Conservation (phyloP, 306 rosid species). For the Myrica gale region DNA sequence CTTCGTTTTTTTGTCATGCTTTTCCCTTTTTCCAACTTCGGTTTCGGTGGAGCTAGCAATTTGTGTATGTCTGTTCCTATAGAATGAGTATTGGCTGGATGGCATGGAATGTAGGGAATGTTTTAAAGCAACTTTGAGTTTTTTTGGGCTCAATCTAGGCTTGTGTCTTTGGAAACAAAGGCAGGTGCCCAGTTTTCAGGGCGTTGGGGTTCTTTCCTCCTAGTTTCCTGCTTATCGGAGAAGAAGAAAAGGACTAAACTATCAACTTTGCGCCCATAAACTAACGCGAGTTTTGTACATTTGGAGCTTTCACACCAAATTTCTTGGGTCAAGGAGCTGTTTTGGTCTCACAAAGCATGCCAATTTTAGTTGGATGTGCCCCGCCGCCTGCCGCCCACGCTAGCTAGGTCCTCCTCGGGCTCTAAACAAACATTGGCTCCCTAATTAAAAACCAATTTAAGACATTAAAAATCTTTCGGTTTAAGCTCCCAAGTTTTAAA, state of each 20-base stretch:
- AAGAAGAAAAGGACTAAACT: background rate
- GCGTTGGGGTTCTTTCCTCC: constrained; percentile 25
- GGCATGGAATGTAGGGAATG: constrained; percentile 29
- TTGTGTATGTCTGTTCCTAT: constrained; percentile 25
- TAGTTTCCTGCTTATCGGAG: constrained; percentile 11
- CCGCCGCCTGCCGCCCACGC: constrained; percentile 33
- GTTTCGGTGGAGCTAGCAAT: constrained; percentile 30
- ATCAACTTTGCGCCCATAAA: background rate
- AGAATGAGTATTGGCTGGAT: constrained; percentile 25
- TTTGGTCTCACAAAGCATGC: background rate
- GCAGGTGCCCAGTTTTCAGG: constrained; percentile 46
- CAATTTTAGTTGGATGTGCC: constrained; percentile 24
- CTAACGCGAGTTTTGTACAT: constrained; percentile 2
- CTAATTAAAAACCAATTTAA: constrained; percentile 24
- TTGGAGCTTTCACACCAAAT: no score
- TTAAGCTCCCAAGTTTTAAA: constrained; percentile 29
- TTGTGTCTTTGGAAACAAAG: constrained; percentile 46
- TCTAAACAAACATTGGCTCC: constrained; percentile 22
- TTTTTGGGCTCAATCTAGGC: constrained; percentile 33
- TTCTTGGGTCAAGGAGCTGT: constrained; percentile 1
- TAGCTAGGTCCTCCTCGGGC: constrained; percentile 19
- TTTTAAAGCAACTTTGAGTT: constrained; percentile 19
- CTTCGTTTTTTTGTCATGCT: constrained; percentile 28
- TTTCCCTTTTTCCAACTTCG: background rate
- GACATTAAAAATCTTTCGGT: constrained; percentile 12